Conservation (phyloP, 257 asterid genomes). For the Voacanga thouarsii region DNA sequence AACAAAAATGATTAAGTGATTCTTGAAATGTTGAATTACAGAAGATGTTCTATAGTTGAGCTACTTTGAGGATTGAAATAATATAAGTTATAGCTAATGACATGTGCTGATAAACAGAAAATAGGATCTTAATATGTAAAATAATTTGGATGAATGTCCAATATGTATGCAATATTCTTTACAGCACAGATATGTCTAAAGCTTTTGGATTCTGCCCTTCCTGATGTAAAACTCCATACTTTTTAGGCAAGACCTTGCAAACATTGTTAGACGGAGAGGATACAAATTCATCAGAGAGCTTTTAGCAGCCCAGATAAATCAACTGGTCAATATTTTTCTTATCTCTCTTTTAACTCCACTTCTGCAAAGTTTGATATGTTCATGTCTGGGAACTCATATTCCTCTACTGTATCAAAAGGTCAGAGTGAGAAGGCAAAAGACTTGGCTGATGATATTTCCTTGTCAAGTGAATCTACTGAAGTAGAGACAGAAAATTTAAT, state of each 20-base stretch:
- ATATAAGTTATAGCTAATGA: neutral
- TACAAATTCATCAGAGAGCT: conserved; percentile 63
- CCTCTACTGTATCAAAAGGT: conserved; percentile 50
- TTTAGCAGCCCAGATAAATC: conserved; percentile 43
- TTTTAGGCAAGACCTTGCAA: conserved; percentile 75
- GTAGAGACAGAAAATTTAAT: conserved; percentile 25
- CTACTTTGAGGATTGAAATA: neutral
- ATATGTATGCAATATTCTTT: neutral
- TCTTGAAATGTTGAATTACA: neutral
- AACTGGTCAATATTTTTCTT: conserved; percentile 22
- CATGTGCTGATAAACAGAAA: neutral
- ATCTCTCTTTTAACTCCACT: conserved; percentile 9
- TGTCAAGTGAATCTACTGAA: conserved; percentile 26
- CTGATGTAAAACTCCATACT: neutral
- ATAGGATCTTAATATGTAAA: neutral
- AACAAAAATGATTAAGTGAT: neutral
- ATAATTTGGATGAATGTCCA: neutral
- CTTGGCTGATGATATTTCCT: conserved; percentile 29
- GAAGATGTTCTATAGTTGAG: neutral
- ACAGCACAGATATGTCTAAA: neutral
- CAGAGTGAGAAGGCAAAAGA: conserved; percentile 43
- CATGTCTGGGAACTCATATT: conserved; percentile 21
- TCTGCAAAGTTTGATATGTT: conserved; percentile 8
- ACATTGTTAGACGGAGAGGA: conserved; percentile 91
- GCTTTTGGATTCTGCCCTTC: neutral